These are phyloP conservation scores for Dioszegia hungarica DNA, from an alignment of 768 basidiomycete genomes.

Conservation along the genomic window DNA sequence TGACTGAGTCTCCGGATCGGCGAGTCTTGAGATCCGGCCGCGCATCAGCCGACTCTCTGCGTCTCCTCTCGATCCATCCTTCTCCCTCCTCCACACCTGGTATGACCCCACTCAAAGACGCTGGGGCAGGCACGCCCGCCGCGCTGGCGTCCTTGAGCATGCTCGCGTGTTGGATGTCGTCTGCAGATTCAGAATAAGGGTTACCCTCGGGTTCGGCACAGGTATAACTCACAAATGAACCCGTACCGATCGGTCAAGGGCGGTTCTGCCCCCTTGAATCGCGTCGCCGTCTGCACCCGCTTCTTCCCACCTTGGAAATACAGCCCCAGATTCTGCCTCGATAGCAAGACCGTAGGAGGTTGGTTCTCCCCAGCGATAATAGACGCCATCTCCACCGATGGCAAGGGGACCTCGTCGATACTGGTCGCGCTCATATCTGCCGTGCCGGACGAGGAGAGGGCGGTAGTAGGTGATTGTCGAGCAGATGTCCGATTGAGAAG, in stretches of 20 bases:
- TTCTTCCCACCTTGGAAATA: conserved; percentile 25
- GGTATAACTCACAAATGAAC: conserved; percentile 41
- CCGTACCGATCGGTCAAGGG: conserved; percentile 47
- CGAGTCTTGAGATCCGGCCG: conserved; percentile 12
- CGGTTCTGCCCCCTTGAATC: conserved; percentile 35
- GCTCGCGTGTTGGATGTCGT: conserved; percentile 42
- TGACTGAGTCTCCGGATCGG: conserved; percentile 18
- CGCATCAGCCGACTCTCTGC: conserved; percentile 7
- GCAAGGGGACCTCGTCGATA: conserved; percentile 6
- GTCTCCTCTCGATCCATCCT: conserved; percentile 38
- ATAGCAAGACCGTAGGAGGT: conserved; percentile 44
- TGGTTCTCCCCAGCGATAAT: conserved; percentile 33
- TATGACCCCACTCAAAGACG: conserved; percentile 33
- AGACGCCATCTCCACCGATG: conserved; percentile 40
- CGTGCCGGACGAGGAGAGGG: conserved; percentile 18
- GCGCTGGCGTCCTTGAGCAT: conserved; percentile 41
- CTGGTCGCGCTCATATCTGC: conserved; percentile 13
- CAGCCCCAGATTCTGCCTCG: conserved; percentile 35
- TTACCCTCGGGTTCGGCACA: too few species aligned
- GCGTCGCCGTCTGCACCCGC: conserved; percentile 28
- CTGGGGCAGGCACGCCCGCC: conserved; percentile 31
- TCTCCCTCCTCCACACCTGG: conserved; percentile 16
- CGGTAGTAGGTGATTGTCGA: conserved; percentile 29
- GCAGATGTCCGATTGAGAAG: conserved; percentile 25
- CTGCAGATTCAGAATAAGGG: conserved; percentile 14